Base-by-base conservation (phyloP, 2,329 filamentous ascomycete species). In the Verticillium klebahnii region DNA sequence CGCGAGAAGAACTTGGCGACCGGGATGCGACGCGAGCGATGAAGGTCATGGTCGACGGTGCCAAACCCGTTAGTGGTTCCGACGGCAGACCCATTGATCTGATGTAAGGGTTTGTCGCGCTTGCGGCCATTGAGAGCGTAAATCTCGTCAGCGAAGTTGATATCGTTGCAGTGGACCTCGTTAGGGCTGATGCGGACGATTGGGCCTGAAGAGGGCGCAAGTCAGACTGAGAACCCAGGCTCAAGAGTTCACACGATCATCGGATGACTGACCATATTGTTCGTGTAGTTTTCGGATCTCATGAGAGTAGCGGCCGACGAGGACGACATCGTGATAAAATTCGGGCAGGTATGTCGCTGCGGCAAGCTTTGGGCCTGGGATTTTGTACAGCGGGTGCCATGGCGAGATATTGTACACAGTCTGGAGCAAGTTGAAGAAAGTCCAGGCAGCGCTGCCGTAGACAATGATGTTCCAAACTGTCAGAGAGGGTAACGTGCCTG, bases 181-280 rank as follows among this genome's bases (percentile, higher is more conserved):
- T 75, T 63, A 0, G 76, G 75, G 52, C 68, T 77, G 52, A 78
- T 77, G 8, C 76, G 69, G 6, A 78, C 71, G 36, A 78, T 73
- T 2, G 75, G 75, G 0, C 73, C 72, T 74, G 31, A 1, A 1
- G 9, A 17, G 2, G 6, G 17, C 11, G 17, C 37, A n/a, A 3
- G 15, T 40, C 14, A 40, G 37, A 5, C 17, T 7, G 15, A 17
- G 5, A 7, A 17, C 37, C 15, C 3, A 40, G 2, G 15, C 15
- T 37, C 36, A 40, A 5, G 17, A 40, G 37, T 8, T 17, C 29
- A 29, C 5, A 6, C 29, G 29, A 29, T 29, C 5, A 29, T 29
- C 5, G 6, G 15, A 31, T 57, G 15, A 61, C 61, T 39, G 39
- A 72, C 76, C 75, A 62, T 78, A 77, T 12, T 65, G 61, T 17